These are phyloP conservation scores for Pisolithus albus DNA, from an alignment of 768 basidiomycete species.

Conservation along the genomic window DNA sequence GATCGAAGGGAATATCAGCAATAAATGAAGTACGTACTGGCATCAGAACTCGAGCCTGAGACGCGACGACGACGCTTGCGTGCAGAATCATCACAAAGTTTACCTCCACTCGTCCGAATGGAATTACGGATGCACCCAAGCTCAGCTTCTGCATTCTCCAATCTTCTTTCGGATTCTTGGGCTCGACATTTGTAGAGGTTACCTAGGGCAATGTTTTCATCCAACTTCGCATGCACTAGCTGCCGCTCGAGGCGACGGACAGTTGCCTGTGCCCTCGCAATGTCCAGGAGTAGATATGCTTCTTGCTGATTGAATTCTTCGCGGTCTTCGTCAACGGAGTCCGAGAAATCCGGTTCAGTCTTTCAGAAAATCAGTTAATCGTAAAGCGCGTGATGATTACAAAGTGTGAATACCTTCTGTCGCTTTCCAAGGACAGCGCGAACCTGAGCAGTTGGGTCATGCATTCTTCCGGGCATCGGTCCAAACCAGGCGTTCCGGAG, in stretches of 20 bases:
- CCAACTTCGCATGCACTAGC: neutral
- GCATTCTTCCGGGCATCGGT: no score
- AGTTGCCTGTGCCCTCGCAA: neutral
- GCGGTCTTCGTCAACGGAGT: slow-evolving; percentile 19
- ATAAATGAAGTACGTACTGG: neutral
- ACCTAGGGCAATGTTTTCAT: neutral
- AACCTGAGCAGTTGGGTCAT: no score
- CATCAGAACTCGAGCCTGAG: neutral
- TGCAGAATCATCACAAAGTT: neutral
- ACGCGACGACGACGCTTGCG: neutral
- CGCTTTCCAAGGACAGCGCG: no score
- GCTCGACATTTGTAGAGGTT: neutral
- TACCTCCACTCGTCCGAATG: neutral
- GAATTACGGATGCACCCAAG: neutral
- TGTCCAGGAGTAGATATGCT: neutral
- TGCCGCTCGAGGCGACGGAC: neutral
- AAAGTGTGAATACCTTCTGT: no score
- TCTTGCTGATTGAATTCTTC: neutral
- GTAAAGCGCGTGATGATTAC: no score
- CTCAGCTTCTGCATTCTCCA: neutral
- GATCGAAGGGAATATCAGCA: no score
- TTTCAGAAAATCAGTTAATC: no score
- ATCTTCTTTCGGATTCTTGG: neutral
- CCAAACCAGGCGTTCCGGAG: no score
- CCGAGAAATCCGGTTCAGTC: no score